Evolutionary conservation across 805 yeast genomes (phyloP).

Genomic region (Blastobotrys chiropterorum): DNA sequence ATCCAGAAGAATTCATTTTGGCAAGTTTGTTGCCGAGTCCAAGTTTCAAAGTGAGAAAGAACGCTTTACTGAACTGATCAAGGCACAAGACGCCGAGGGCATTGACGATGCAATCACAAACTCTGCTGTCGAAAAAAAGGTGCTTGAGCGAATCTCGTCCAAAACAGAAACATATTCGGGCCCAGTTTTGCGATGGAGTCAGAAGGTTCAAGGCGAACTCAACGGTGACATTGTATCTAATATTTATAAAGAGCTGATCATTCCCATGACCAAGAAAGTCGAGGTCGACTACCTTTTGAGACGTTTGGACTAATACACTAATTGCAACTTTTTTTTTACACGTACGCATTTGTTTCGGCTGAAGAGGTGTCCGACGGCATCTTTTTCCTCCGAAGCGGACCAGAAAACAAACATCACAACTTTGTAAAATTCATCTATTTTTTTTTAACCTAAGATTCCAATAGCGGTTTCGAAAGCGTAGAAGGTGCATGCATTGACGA

Average conservation of each 20-base stretch:
- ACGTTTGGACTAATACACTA: constrained; percentile 58
- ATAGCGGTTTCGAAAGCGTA: constrained; percentile 87
- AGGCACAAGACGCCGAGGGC: constrained; percentile 58
- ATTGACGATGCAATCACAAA: constrained; percentile 82
- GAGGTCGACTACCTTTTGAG: constrained; percentile 87
- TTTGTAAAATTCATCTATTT: not conserved
- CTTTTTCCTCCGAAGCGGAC: constrained; percentile 19
- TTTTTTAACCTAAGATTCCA: constrained; percentile 24
- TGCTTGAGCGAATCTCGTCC: constrained; percentile 65
- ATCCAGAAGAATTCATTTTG: constrained; percentile 91
- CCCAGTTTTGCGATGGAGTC: constrained; percentile 69
- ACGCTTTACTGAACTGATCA: constrained; percentile 57
- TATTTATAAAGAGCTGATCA: constrained; percentile 80
- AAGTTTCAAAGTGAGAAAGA: constrained; percentile 69
- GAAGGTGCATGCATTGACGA: constrained; percentile 96
- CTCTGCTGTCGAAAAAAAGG: constrained; percentile 76
- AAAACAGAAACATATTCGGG: constrained; percentile 90
- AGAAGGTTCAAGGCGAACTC: constrained; percentile 61
- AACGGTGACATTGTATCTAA: constrained; percentile 75
- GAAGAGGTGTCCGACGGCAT: not conserved
- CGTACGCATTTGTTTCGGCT: not conserved
- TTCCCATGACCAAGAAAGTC: constrained; percentile 91
- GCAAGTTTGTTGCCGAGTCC: constrained; percentile 95
- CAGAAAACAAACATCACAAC: constrained; percentile 24
- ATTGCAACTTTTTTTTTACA: not conserved